Evolutionary conservation across 805 yeast species (phyloP).

Genomic region (Starmerella geochares): DNA sequence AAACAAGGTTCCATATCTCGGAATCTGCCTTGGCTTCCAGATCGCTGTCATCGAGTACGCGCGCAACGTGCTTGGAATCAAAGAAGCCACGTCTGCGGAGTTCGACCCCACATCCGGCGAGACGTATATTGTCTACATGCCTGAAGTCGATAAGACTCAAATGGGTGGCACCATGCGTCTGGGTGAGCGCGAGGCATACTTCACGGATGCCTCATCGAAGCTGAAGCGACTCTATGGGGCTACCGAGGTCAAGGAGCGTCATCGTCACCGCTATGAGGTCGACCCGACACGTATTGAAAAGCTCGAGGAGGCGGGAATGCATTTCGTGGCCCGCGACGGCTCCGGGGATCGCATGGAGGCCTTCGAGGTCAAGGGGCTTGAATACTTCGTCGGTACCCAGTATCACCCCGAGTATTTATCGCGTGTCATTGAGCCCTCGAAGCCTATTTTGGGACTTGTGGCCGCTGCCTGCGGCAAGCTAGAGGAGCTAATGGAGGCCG

Average conservation of each 20-base stretch:
- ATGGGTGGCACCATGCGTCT: constrained; percentile 99
- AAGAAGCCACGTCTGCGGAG: constrained; percentile 70
- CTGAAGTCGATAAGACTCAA: constrained; percentile 89
- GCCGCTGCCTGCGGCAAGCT: constrained; percentile 87
- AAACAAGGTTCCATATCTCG: constrained; percentile 84
- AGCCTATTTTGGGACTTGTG: constrained; percentile 90
- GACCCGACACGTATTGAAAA: constrained; percentile 68
- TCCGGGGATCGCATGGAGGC: constrained; percentile 86
- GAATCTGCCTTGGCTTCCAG: constrained; percentile 96
- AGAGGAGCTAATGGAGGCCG: constrained; percentile 44
- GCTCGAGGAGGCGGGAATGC: constrained; percentile 69
- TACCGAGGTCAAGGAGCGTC: constrained; percentile 74
- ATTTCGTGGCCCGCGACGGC: constrained; percentile 91
- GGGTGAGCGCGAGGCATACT: constrained; percentile 83
- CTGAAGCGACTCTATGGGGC: constrained; percentile 72
- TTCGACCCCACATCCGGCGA: constrained; percentile 48
- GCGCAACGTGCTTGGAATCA: constrained; percentile 62
- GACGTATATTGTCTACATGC: constrained; percentile 90
- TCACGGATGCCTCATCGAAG: constrained; percentile 57
- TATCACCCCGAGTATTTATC: constrained; percentile 97
- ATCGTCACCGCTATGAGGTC: constrained; percentile 96
- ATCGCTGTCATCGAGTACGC: constrained; percentile 91
- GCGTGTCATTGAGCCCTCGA: constrained; percentile 90
- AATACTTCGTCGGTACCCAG: constrained; percentile 89
- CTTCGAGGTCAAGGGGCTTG: constrained; percentile 74